These are phyloP conservation scores for Alloteropsis semialata DNA, from an alignment of 176 grass and related monocot genomes.

Conservation along the genomic window DNA sequence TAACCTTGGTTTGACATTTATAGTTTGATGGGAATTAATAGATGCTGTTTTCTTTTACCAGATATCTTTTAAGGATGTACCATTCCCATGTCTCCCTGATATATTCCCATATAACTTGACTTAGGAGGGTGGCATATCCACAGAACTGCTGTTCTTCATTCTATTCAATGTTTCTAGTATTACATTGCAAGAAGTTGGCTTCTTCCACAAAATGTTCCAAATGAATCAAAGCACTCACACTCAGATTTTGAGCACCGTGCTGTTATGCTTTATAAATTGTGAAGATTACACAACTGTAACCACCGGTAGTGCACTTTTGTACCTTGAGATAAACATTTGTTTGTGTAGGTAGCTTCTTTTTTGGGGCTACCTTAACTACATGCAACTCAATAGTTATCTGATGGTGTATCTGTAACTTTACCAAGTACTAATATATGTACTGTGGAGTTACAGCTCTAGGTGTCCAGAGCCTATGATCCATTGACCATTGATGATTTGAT, in stretches of 20 bases:
- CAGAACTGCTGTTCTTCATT: neutral
- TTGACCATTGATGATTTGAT: neutral
- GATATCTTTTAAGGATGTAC: neutral
- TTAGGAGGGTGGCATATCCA: neutral
- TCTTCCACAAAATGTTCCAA: neutral
- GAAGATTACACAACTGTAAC: neutral
- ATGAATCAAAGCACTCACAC: neutral
- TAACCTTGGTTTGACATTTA: slow-evolving; percentile 4
- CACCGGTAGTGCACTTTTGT: neutral
- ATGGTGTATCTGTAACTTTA: neutral
- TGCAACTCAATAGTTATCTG: neutral
- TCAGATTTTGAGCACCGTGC: neutral
- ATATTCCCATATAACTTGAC: neutral
- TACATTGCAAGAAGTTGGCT: neutral
- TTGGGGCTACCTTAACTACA: neutral
- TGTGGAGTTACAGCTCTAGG: neutral
- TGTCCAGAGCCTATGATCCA: slow-evolving; percentile 3
- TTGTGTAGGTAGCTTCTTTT: neutral
- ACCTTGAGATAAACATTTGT: neutral
- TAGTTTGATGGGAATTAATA: neutral
- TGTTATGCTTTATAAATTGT: neutral
- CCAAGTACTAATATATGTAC: neutral
- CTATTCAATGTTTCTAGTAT: neutral
- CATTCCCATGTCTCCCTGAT: neutral
- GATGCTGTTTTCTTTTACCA: neutral